Evolutionary conservation across 2,329 filamentous ascomycete genomes (phyloP).

Genomic region (Fusarium dimerum): DNA sequence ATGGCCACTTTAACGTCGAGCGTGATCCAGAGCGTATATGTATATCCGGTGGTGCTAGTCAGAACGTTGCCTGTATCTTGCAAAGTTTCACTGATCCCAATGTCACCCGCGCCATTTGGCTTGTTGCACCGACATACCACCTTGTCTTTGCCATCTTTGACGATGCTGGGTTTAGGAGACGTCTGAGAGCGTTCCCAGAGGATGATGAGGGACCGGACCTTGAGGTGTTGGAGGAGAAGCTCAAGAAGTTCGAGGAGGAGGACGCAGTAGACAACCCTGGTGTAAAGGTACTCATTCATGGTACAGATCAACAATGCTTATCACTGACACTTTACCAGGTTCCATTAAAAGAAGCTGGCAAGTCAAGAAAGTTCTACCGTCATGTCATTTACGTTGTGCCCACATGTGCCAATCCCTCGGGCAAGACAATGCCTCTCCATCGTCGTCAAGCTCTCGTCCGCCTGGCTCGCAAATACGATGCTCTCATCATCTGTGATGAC

Average conservation of each 20-base stretch:
- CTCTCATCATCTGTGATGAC: conserved; percentile 84
- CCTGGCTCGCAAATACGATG: conserved; percentile 78
- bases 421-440: conserved; percentile 73
- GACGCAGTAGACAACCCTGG: conserved; percentile 15
- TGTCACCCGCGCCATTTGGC: conserved; percentile 75
- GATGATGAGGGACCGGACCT: conserved; percentile 78
- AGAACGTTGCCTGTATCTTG: conserved; percentile 76
- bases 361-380: conserved; percentile 75
- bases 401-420: conserved; percentile 86
- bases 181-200: conserved; percentile 71
- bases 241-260: conserved; percentile 32
- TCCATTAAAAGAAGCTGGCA: conserved; percentile 54
- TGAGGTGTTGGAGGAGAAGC: conserved; percentile 41
- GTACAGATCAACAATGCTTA: neutral
- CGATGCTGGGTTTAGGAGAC: conserved; percentile 71
- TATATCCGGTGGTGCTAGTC: conserved; percentile 82
- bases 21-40: conserved; percentile 63
- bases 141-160: conserved; percentile 84
- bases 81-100: conserved; percentile 78
- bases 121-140: conserved; percentile 81
- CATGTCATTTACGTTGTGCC: conserved; percentile 89
- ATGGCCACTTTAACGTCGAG: conserved; percentile 54
- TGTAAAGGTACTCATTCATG: conserved; percentile 6
- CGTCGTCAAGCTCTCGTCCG: conserved; percentile 69
- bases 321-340: conserved; percentile 28